Evolutionary conservation across 768 basidiomycete genomes (phyloP).

Genomic region (Tylopilus felleus): DNA sequence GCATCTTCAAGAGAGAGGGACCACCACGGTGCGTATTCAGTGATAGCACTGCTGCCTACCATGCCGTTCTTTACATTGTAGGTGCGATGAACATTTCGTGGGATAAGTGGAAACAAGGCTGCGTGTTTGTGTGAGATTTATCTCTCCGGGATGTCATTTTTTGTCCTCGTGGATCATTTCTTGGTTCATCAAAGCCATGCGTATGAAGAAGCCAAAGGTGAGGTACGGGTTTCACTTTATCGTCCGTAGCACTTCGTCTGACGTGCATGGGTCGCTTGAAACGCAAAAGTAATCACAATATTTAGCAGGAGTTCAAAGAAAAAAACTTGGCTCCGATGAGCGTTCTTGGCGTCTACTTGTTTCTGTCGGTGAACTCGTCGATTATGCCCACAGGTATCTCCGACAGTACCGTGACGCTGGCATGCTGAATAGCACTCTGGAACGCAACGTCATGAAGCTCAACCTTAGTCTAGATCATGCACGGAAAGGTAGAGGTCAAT

Average conservation of each 20-base stretch:
- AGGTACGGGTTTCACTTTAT: slow-evolving; percentile 42
- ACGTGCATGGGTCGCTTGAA: slow-evolving; percentile 23
- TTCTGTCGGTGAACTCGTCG: neutral
- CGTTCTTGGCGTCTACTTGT: neutral
- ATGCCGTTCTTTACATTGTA: slow-evolving; percentile 24
- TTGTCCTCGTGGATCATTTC: slow-evolving; percentile 84
- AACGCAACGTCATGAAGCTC: slow-evolving; percentile 48
- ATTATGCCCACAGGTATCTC: slow-evolving; percentile 50
- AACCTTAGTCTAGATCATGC: slow-evolving; percentile 15
- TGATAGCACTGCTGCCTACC: neutral
- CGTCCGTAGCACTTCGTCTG: neutral
- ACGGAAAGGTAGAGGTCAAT: slow-evolving; percentile 18
- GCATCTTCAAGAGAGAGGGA: slow-evolving; percentile 70
- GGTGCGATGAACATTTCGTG: slow-evolving; percentile 90
- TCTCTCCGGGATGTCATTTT: slow-evolving; percentile 78
- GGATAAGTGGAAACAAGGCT: slow-evolving; percentile 94
- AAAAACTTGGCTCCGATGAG: slow-evolving; percentile 67
- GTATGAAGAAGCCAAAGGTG: slow-evolving; percentile 75
- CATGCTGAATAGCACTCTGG: slow-evolving; percentile 46
- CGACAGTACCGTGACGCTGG: slow-evolving; percentile 53
- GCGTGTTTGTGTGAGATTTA: slow-evolving; percentile 92
- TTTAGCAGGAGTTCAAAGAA: slow-evolving; percentile 76
- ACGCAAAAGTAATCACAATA: slow-evolving; percentile 72
- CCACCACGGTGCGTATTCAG: slow-evolving; percentile 59
- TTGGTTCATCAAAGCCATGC: slow-evolving; percentile 83